Evolutionary conservation across 116 monocot genomes (phyloP).

Genomic region (Cymodocea nodosa): DNA sequence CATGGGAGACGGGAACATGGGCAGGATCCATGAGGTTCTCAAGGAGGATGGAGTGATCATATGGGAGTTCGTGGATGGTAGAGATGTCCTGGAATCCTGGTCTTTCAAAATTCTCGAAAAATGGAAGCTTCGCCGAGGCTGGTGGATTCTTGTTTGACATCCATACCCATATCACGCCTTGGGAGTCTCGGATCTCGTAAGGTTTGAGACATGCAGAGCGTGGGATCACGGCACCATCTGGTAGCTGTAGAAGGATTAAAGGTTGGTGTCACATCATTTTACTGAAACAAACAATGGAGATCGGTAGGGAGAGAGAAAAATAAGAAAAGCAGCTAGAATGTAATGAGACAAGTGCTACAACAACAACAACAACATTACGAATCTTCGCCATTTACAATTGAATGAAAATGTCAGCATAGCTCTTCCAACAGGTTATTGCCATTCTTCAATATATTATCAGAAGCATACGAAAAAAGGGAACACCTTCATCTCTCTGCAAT

Average conservation of each 20-base stretch:
- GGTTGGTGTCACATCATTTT: too few relatives aligned
- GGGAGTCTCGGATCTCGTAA: conserved; percentile 50
- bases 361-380: too few relatives aligned
- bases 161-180: conserved; percentile 86
- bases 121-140: conserved; percentile 36
- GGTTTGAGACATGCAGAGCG: conserved; percentile 29
- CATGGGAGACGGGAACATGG: conserved; percentile 85
- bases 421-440: too few relatives aligned
- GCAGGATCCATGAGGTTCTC: conserved; percentile 94
- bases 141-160: conserved; percentile 53
- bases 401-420: too few relatives aligned
- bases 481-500: too few relatives aligned
- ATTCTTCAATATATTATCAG: too few relatives aligned
- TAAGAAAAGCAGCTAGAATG: too few relatives aligned
- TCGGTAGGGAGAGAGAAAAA: too few relatives aligned
- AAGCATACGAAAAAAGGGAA: too few relatives aligned
- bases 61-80: conserved; percentile 76
- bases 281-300: too few relatives aligned
- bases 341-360: too few relatives aligned
- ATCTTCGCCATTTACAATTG: too few relatives aligned
- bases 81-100: conserved; percentile 50
- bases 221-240: conserved; percentile 63
- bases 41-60: conserved; percentile 75
- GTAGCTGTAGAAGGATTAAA: conserved; percentile 32
- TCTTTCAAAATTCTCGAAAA: conserved; percentile 51